Base-by-base conservation (phyloP, 805 yeast genomes). In the Hemisphaericaspora nanyangensis region DNA sequence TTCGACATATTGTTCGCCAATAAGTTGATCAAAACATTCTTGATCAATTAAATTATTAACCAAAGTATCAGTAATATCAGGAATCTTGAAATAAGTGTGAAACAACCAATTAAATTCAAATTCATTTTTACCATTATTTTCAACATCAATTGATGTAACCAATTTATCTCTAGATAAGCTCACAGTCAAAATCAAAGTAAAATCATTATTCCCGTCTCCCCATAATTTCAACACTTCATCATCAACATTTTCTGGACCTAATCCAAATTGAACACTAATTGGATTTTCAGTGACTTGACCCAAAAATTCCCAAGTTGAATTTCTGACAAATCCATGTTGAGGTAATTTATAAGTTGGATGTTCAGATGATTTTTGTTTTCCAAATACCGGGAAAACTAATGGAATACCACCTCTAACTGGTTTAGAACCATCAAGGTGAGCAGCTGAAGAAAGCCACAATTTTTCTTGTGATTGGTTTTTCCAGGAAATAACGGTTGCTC, bases 401-500 rank as follows among this genome's bases (percentile, higher is more conserved):
- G 99, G 99, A 38, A 93, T 86, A 37, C 99, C 99, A 48, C 99
- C 99, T 60, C 99, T 78, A 15, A 93, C 97, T 1, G 99, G 95
- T 56, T 84, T 85, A 32, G 91, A 66, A 8, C 98, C 98, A 55
- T 93, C 98, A 44, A 91, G 65, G 52, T 80, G 79, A 34, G 98
- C 95, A 28, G 77, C 91, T 8, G 68, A 59, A 6, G 83, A 76
- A 22, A 83, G 66, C 95, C 96, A 93, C 41, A 93, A 71, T 63
- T 86, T 90, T 60, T 93, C 97, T 37, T 68, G 60, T 24, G 84
- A 86, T 17, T 74, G 65, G 25, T 82, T 56, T 31, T 52, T 53
- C 98, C 98, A 93, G 1, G 96, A 85, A 25, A 77, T 61, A 4
- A 90, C 80, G 16, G 90, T 86, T 39, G 98, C 99, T 25, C 99